Conservation (phyloP, 83 land plant genomes). For the Thuja plicata region DNA sequence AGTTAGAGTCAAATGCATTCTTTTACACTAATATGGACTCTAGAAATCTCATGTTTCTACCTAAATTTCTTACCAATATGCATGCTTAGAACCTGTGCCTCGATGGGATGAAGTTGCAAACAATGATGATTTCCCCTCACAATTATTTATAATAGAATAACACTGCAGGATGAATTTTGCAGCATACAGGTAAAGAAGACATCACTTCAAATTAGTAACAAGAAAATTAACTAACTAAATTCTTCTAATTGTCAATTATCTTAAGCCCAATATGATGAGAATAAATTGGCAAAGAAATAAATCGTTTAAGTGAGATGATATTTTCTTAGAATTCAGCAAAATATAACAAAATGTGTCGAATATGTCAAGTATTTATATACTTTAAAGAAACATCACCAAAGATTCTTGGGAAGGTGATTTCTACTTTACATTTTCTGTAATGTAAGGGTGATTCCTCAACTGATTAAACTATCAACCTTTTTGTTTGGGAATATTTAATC, state of each 20-base stretch:
- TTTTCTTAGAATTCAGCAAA: background rate
- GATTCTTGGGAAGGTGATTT: background rate
- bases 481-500: background rate
- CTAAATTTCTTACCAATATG: background rate
- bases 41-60: no score
- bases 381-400: background rate
- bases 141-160: background rate
- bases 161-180: background rate
- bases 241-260: background rate
- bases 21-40: no score
- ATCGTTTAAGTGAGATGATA: background rate
- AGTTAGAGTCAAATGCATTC: no score
- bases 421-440: background rate
- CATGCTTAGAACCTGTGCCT: background rate
- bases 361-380: background rate
- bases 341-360: background rate
- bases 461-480: background rate
- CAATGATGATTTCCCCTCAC: background rate
- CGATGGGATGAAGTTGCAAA: background rate
- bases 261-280: background rate
- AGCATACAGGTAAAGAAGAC: background rate
- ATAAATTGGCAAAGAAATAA: background rate
- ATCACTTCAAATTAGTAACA: background rate
- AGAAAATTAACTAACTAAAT: background rate
- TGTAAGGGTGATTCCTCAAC: background rate